Evolutionary conservation across 176 grass and related monocot species (phyloP).

Genomic region (Carex pumila): DNA sequence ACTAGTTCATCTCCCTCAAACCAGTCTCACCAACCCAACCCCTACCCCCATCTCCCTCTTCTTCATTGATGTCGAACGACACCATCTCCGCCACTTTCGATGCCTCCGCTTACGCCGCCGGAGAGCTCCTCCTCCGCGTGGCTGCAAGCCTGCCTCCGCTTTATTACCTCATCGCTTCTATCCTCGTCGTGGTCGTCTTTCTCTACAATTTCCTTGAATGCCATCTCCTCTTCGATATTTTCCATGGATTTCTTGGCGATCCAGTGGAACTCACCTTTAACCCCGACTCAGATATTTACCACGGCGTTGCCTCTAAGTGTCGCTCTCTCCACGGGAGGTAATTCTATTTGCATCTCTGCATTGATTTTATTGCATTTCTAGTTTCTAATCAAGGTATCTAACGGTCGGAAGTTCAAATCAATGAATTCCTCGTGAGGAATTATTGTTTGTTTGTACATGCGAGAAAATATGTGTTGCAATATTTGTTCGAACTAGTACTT

Average conservation of each 20-base stretch:
- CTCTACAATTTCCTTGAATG: constrained; percentile 77
- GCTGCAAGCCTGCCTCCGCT: constrained; percentile 29
- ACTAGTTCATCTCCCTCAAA: constrained; percentile 4
- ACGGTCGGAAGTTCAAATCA: neutral
- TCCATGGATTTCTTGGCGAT: constrained; percentile 60
- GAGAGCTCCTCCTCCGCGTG: constrained; percentile 49
- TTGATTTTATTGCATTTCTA: neutral
- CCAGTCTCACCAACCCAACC: neutral
- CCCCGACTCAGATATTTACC: constrained; percentile 71
- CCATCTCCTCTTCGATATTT: constrained; percentile 53
- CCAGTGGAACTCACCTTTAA: constrained; percentile 73
- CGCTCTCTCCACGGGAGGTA: constrained; percentile 78
- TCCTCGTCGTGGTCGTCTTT: constrained; percentile 22
- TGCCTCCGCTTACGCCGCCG: constrained; percentile 24
- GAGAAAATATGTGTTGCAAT: neutral
- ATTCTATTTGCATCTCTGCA: neutral
- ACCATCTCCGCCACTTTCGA: constrained; percentile 18
- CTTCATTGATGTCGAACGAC: neutral
- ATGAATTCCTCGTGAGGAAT: neutral
- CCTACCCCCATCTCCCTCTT: neutral
- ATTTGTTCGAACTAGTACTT: neutral
- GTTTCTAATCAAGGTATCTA: neutral
- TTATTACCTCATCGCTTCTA: constrained; percentile 43
- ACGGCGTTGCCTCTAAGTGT: constrained; percentile 68
- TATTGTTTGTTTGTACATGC: neutral